These are phyloP conservation scores for Penicillium ucsense DNA, from an alignment of 495 filamentous ascomycete genomes.

Conservation along the genomic window DNA sequence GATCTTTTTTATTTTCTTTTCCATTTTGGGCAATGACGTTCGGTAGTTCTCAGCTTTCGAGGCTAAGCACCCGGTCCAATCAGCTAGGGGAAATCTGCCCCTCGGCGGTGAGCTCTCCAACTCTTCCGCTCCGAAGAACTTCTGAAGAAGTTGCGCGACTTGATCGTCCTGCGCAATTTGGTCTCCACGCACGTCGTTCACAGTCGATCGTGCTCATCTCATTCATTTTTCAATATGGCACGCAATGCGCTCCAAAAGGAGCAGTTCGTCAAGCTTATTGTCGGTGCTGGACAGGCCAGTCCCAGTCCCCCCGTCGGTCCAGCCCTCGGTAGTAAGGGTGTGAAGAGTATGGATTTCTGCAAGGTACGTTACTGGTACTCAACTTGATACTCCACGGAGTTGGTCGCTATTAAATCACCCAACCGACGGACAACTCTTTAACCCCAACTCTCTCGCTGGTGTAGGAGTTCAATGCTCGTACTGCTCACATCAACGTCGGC, in stretches of 20 bases:
- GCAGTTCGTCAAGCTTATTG: constrained; percentile 93
- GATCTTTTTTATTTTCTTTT: too few species aligned
- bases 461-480: constrained; percentile 97
- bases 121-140: background rate
- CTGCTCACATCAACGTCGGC: constrained; percentile 70
- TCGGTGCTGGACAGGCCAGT: constrained; percentile 92
- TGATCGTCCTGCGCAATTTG: too few species aligned
- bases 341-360: constrained; percentile 99
- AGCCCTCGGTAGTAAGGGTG: constrained; percentile 91
- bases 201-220: background rate
- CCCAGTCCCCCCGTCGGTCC: constrained; percentile 97
- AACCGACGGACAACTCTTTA: too few species aligned
- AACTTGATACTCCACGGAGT: background rate
- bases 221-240: constrained; percentile 54
- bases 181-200: too few species aligned
- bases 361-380: constrained; percentile 52
- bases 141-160: too few species aligned
- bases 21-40: constrained; percentile 11
- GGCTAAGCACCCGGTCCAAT: constrained; percentile 16
- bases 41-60: constrained; percentile 10
- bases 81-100: constrained; percentile 18
- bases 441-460: background rate
- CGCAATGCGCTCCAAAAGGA: constrained; percentile 60
- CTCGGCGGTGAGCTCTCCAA: background rate
- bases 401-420: background rate